Conservation (phyloP, 2,329 filamentous ascomycete species). For the Fusarium nurragi region DNA sequence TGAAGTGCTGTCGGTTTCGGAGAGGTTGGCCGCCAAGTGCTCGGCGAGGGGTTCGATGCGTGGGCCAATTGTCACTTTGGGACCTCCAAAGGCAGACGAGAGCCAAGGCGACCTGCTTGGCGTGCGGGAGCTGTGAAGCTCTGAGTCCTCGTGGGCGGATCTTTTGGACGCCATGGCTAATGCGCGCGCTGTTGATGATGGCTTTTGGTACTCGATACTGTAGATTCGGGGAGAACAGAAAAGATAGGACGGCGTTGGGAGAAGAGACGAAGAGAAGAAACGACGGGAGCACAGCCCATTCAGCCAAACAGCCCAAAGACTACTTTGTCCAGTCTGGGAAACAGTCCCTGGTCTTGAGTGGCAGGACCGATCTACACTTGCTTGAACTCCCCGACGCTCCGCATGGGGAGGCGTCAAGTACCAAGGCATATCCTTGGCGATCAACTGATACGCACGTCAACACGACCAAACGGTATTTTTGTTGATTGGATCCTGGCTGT, state of each 20-base stretch:
- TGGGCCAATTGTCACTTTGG: slow-evolving; percentile 56
- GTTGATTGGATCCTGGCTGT: slow-evolving; percentile 7
- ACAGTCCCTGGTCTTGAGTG: neutral
- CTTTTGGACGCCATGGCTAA: slow-evolving; percentile 13
- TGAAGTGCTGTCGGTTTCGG: slow-evolving; percentile 53
- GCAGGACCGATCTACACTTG: neutral
- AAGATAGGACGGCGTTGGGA: neutral
- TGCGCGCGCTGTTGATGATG: neutral
- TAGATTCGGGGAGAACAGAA: neutral
- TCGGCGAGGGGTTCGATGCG: slow-evolving; percentile 60
- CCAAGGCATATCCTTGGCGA: slow-evolving; percentile 7
- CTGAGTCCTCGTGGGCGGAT: slow-evolving; percentile 11
- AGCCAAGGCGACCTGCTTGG: slow-evolving; percentile 39
- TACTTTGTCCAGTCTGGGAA: neutral
- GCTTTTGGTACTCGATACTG: neutral
- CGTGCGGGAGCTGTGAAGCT: slow-evolving; percentile 9
- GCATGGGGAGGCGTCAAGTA: slow-evolving; percentile 1
- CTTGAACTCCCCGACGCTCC: slow-evolving; percentile 22
- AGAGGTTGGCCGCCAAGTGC: slow-evolving; percentile 45
- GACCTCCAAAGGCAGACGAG: slow-evolving; percentile 51
- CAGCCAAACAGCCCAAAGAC: neutral
- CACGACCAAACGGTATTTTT: neutral
- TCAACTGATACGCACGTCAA: slow-evolving; percentile 10
- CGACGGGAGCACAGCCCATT: neutral
- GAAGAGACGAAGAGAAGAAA: neutral